Evolutionary conservation across 495 filamentous ascomycete species (phyloP).

Genomic region (Aspergillus affinis): DNA sequence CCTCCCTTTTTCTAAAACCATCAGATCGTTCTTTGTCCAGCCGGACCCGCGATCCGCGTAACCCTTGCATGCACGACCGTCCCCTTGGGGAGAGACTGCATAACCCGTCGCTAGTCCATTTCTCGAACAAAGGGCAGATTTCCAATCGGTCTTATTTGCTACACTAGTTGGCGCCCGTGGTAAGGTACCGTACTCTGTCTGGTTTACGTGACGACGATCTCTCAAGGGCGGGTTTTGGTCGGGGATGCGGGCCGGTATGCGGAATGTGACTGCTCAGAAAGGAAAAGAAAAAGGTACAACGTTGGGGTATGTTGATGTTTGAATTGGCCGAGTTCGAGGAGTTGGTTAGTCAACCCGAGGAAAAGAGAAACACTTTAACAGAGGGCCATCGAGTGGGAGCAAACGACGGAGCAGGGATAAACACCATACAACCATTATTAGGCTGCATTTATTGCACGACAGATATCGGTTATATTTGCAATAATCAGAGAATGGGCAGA

Average conservation of each 20-base stretch:
- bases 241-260: conserved; percentile 20
- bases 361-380: too few species aligned
- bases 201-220: conserved; percentile 12
- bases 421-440: background rate
- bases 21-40: conserved; percentile 17
- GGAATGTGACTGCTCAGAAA: conserved; percentile 22
- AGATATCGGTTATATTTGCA: background rate
- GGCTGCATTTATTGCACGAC: background rate
- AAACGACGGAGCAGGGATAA: too few species aligned
- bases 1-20: conserved; percentile 2
- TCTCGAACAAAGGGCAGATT: conserved; percentile 18
- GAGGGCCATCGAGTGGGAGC: too few species aligned
- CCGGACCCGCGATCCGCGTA: conserved; percentile 16
- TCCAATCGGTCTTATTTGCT: conserved; percentile 17
- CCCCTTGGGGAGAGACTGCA: conserved; percentile 13
- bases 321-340: too few species aligned
- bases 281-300: background rate
- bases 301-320: background rate
- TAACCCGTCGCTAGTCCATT: conserved; percentile 16
- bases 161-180: background rate
- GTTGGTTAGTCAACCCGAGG: background rate
- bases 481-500: background rate
- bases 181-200: conserved; percentile 5
- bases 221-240: conserved; percentile 14
- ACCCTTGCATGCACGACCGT: conserved; percentile 23